These are phyloP conservation scores for Amanita pseudoporphyria DNA, from an alignment of 768 basidiomycete species.

Conservation along the genomic window DNA sequence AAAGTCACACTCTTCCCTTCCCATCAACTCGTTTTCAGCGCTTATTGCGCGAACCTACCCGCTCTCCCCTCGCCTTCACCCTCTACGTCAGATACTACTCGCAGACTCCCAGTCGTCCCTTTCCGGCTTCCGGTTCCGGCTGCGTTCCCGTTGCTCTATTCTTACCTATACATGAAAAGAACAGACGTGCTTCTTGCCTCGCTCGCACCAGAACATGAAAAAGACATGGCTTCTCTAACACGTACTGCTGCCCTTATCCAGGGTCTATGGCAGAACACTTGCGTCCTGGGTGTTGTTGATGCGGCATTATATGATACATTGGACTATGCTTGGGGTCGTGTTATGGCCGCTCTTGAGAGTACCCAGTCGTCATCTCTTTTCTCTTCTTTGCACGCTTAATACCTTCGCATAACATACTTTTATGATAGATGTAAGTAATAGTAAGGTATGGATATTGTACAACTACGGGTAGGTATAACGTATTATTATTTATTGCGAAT, in stretches of 20 bases:
- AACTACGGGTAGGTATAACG: background rate
- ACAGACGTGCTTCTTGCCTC: constrained; percentile 28
- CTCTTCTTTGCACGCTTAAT: background rate
- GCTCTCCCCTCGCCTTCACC: constrained; percentile 23
- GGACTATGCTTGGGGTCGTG: constrained; percentile 41
- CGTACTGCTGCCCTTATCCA: constrained; percentile 13
- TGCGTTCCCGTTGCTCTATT: constrained; percentile 38
- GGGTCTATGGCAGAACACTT: constrained; percentile 43
- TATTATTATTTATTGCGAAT: constrained; percentile 1
- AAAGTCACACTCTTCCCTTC: constrained; percentile 28
- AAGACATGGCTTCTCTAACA: constrained; percentile 11
- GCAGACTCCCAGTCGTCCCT: constrained; percentile 36
- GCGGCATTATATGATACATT: constrained; percentile 34
- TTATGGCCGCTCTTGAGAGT: constrained; percentile 28
- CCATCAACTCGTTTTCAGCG: constrained; percentile 33
- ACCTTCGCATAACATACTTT: background rate
- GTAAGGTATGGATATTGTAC: background rate
- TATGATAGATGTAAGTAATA: background rate
- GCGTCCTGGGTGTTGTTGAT: constrained; percentile 41
- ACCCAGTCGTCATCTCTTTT: background rate
- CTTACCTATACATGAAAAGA: constrained; percentile 40
- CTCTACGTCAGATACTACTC: constrained; percentile 10
- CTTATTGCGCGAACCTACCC: constrained; percentile 29
- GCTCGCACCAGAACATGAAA: constrained; percentile 24
- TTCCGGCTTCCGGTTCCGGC: constrained; percentile 41